Conservation (phyloP, 352 stramenopile species). For the Phytophthora constricta region DNA sequence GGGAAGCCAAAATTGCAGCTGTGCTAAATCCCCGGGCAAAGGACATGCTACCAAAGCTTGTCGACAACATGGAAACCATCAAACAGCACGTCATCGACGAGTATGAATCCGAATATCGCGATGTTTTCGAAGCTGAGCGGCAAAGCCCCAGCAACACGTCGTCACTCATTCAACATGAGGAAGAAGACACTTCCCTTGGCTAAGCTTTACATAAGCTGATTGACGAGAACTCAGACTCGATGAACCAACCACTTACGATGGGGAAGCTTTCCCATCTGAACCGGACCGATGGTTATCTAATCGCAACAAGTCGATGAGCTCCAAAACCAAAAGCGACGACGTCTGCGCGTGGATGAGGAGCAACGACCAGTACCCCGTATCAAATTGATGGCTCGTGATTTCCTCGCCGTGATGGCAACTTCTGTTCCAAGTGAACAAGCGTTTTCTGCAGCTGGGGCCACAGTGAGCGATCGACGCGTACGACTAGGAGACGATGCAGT, state of each 20-base stretch:
- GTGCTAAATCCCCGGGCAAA: conserved; percentile 22
- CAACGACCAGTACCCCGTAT: conserved; percentile 11
- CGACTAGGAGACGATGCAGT: conserved; percentile 25
- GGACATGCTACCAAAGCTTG: not conserved
- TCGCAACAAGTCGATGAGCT: conserved; percentile 2
- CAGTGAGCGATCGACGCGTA: conserved; percentile 8
- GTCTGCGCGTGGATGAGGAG: conserved; percentile 20
- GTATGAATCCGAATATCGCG: conserved; percentile 4
- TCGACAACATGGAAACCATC: conserved; percentile 8
- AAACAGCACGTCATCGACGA: conserved; percentile 4
- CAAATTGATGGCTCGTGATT: conserved; percentile 21
- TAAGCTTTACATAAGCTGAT: conserved; percentile 6
- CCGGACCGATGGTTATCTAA: conserved; percentile 16
- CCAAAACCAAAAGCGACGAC: conserved; percentile 8
- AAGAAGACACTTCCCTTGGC: conserved; percentile 6
- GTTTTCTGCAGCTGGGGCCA: conserved; percentile 15
- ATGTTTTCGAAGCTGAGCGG: not conserved
- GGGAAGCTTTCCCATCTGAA: conserved; percentile 11
- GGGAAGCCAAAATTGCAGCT: conserved; percentile 22
- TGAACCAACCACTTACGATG: not conserved
- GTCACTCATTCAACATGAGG: conserved; percentile 5
- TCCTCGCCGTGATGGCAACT: conserved; percentile 26
- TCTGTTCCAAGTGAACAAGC: conserved; percentile 24
- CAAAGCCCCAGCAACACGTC: not conserved
- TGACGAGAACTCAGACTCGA: conserved; percentile 10